Evolutionary conservation across 441 rosid genomes (phyloP), one percentile per base, ranked within the genome.

Genomic region (Populus hybrid): DNA sequence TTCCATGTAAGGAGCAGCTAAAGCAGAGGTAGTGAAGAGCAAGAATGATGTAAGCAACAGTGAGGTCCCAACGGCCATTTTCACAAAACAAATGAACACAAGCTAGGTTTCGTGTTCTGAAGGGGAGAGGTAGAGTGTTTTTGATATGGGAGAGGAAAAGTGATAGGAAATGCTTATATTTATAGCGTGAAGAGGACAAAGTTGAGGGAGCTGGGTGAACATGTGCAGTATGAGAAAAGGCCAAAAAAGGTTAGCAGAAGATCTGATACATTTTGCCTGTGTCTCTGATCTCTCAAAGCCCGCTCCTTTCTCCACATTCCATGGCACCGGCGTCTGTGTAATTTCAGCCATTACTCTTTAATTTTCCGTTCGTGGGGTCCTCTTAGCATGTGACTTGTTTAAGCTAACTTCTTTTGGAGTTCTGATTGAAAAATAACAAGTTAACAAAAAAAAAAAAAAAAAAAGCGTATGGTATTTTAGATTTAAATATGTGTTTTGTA

Each of bases 1-100:
- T 85, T 92, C 95, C 70, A 61, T 65, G 70, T 84, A 82, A 24
- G 81, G 46, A 63, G 87, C 87, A 70, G 88, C 89, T 50, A 87
- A 84, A 81, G 87, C 87, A 79, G 86, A 78, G 36, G 78, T 85
- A 66, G 79, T 69, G 59, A 87, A 30, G 71, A 93, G 71, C 76
- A 90, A 65, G 76, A 81, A 61, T 67, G 86, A 70, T 67, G 89
- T 80, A 70, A 88, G 78, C 76, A 88, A 69, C 14, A 87, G 75
- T 24, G 83, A 70, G 35, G 77, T 46, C 38, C 46, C 38, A 3
- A 76, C 73, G 20, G 88, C 81, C 94, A 91, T 91, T 85, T 67
- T 86, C 66, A 57, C 46, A 77, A 76, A 70, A 64, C 14, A 20
- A 70, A 76, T 30, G 71, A 59, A 32, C 6, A 32, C 38, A 69